Evolutionary conservation across 768 basidiomycete species (phyloP).

Genomic region (Boletus subparvulus): DNA sequence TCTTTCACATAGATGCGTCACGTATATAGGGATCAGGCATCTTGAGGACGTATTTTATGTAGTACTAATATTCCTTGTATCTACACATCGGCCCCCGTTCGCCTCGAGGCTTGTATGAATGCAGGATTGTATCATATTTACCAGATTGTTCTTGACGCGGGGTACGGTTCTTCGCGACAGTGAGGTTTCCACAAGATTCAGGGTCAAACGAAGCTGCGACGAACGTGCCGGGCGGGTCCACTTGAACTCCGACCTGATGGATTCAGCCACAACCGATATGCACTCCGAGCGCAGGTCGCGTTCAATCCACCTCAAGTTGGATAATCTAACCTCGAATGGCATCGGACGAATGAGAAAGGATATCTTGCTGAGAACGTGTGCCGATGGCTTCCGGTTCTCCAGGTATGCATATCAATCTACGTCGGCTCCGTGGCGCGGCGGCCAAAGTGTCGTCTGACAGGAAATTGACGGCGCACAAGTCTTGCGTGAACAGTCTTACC

Average conservation of each 20-base stretch:
- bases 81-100: slow-evolving; percentile 16
- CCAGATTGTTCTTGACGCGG: not conserved
- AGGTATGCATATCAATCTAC: slow-evolving; percentile 24
- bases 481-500: slow-evolving; percentile 63
- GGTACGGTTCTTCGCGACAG: not conserved
- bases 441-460: slow-evolving; percentile 21
- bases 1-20: slow-evolving; percentile 29
- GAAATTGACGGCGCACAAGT: slow-evolving; percentile 46
- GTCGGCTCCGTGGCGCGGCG: not conserved
- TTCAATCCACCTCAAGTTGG: slow-evolving; percentile 15
- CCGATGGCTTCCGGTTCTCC: slow-evolving; percentile 35
- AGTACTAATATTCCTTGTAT: slow-evolving; percentile 33
- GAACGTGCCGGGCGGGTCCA: not conserved
- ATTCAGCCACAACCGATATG: slow-evolving; percentile 9
- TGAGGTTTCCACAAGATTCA: not conserved
- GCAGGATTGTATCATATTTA: slow-evolving; percentile 15
- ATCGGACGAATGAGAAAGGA: slow-evolving; percentile 22
- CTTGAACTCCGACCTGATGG: slow-evolving; percentile 15
- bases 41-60: slow-evolving; percentile 38
- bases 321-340: slow-evolving; percentile 24
- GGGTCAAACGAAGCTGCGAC: not conserved
- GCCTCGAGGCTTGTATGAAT: slow-evolving; percentile 20
- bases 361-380: slow-evolving; percentile 20
- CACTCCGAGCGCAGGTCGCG: slow-evolving; percentile 1
- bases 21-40: slow-evolving; percentile 35